Base-by-base conservation (phyloP, 2,329 filamentous ascomycete genomes). In the Dactylellina drechsleri region DNA sequence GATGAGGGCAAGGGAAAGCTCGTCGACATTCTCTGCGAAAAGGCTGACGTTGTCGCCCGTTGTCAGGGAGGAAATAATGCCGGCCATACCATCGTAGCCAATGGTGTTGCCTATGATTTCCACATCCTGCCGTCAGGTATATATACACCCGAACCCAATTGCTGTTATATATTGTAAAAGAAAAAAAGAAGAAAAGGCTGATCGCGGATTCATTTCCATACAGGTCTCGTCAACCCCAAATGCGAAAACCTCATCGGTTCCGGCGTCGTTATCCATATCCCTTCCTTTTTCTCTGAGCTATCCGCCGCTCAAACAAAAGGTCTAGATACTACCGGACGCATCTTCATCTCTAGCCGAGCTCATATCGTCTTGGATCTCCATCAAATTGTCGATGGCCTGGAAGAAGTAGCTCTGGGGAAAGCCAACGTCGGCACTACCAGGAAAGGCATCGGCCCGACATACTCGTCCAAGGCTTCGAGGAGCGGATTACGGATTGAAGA, bases 191-290 rank as follows among this genome's bases (percentile, higher is more conserved):
- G 5, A 31, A 18, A 28, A 52, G 1, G 56, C 56, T 68, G 8
- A 68, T 20, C 4, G 36, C 4, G 43, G 79, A 15, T 16, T n/a
- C 15, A 26, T 15, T 10, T 89, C 23, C 91, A 45, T 16, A 45
- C 88, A 66, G 91, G 91, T 73, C 86, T 93, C 75, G 85, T 93
- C 77, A 91, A 90, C 80, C 89, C 90, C 5, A 83, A 84, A 50
- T 91, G 87, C 81, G 85, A 88, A 79, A 93, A 93, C 83, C 84
- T 93, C 68, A 90, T 93, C 80, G 91, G 90, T 73, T 90, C 89
- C 57, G 90, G 85, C 54, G 86, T 87, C 47, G 87, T 91, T 73
- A 88, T 92, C 77, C 87, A 92, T 81, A 85, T 90, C 66, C 87
- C 88, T 18, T 84, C 84, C 64, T 90, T 91, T 83, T 90, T 90